Conservation (phyloP, 345 rosid genomes). For the Eucalyptus marginata region DNA sequence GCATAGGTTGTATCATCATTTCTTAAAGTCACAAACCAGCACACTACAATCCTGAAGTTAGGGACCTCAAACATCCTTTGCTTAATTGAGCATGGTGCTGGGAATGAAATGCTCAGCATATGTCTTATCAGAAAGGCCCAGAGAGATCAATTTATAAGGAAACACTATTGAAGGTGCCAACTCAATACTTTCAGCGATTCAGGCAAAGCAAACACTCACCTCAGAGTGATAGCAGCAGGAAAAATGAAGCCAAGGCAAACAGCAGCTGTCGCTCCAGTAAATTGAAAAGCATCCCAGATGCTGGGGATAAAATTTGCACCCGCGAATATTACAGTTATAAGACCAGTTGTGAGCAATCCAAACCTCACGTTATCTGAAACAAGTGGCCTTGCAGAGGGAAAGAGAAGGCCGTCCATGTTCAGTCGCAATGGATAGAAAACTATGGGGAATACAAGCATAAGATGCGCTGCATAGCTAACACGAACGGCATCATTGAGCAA, state of each 20-base stretch:
- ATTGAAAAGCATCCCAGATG: constrained; percentile 98
- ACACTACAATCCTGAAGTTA: not conserved
- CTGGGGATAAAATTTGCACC: constrained; percentile 92
- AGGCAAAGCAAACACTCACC: constrained; percentile 22
- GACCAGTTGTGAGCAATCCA: constrained; percentile 44
- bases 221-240: constrained; percentile 75
- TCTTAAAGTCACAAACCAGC: not conserved
- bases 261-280: constrained; percentile 91
- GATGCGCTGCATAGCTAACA: constrained; percentile 77
- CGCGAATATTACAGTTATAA: constrained; percentile 45
- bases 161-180: not conserved
- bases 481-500: constrained; percentile 73
- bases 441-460: constrained; percentile 90
- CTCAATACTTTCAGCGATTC: not conserved
- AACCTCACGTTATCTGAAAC: constrained; percentile 53
- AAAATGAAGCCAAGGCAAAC: constrained; percentile 94
- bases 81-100: not conserved
- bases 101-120: not conserved
- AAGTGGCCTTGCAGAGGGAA: constrained; percentile 57
- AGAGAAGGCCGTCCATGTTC: constrained; percentile 78
- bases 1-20: not conserved
- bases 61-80: not conserved
- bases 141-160: not conserved
- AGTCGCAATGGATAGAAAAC: constrained; percentile 75
- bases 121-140: not conserved